Evolutionary conservation across 2,329 filamentous ascomycete species (phyloP), one percentile per base, ranked within the genome.

Genomic region (Penicillium sp.): DNA sequence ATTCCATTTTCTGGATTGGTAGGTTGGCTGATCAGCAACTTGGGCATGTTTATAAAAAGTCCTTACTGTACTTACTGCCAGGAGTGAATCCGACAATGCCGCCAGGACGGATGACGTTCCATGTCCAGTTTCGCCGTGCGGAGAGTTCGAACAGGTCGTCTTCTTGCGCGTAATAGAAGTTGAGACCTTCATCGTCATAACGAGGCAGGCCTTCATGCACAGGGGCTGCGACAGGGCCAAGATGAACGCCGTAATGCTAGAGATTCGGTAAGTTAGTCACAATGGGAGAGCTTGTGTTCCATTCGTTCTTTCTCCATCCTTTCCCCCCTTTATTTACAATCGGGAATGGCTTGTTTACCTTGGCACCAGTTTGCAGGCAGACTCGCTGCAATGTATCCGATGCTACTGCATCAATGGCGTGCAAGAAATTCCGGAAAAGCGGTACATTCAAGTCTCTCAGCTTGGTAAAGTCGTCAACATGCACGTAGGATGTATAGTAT

Each of bases 401-500:
- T n/a, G n/a, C n/a, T n/a, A 35, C 35, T 17, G n/a, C 2, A 59
- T 60, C 56, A 30, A 63, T 21, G 6, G 50, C 51, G 9, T 35
- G 30, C 26, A 63, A 15, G 11, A 63, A 63, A 30, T 63, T 63
- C 17, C 38, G 26, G 31, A 63, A 63, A 5, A 63, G 26, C 7
- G 61, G 52, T 5, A 17, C 19, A 21, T 63, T 63, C 35, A 17
- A 35, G 8, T 56, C 46, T 8, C 15, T 13, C 6, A 63, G 56
- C 7, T 46, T 46, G 9, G 3, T 23, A 19, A 63, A 56, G 8
- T 63, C 61, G 45, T 54, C 47, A 30, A 26, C 19, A 55, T 63
- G 61, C n/a, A 48, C 29, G 29, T 62, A 63, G 4, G 61, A 63
- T n/a, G 61, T 63, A 53, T 56, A 63, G 52, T 30, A 56, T 13